Percentiles rank a stretch among this genome's conserved stretches.
Evolutionary conservation across 495 filamentous ascomycete genomes (phyloP).

Genomic region (Lepidopterella palustris): DNA sequence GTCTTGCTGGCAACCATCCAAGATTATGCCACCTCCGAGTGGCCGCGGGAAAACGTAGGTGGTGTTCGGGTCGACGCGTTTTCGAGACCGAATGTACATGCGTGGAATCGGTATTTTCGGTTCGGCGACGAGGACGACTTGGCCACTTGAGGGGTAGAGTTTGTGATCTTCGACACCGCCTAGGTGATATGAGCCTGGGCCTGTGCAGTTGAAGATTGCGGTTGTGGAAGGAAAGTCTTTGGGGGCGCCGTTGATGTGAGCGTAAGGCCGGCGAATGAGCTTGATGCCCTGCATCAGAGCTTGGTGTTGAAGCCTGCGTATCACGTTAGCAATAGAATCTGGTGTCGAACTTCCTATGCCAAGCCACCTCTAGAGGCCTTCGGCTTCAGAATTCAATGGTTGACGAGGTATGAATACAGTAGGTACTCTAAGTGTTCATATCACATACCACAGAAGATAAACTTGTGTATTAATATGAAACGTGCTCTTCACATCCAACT

Average conservation of each 20-base stretch:
- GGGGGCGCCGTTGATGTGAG: constrained; percentile 6
- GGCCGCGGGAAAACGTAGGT: constrained; percentile 32
- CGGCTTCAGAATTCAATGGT: background rate
- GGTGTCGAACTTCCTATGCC: background rate
- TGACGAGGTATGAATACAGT: background rate
- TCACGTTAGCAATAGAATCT: background rate
- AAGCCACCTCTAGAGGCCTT: background rate
- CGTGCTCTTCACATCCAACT: constrained; percentile 22
- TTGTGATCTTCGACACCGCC: constrained; percentile 18
- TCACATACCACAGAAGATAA: constrained; percentile 29
- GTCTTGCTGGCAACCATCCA: constrained; percentile 22
- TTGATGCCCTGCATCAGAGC: constrained; percentile 11
- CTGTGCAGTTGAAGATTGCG: constrained; percentile 20
- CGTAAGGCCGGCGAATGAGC: constrained; percentile 6
- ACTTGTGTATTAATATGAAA: constrained; percentile 33
- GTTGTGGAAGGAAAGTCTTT: constrained; percentile 17
- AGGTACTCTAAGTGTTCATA: background rate
- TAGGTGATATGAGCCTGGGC: constrained; percentile 20
- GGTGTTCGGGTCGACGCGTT: constrained; percentile 26
- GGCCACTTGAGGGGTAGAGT: constrained; percentile 37
- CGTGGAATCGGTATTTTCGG: constrained; percentile 22
- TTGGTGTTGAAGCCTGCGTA: constrained; percentile 24
- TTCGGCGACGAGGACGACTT: constrained; percentile 39
- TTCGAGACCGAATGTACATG: constrained; percentile 34
- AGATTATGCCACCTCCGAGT: constrained; percentile 23